Base-by-base conservation (phyloP, 306 rosid species). In the Lathyrus aphaca region DNA sequence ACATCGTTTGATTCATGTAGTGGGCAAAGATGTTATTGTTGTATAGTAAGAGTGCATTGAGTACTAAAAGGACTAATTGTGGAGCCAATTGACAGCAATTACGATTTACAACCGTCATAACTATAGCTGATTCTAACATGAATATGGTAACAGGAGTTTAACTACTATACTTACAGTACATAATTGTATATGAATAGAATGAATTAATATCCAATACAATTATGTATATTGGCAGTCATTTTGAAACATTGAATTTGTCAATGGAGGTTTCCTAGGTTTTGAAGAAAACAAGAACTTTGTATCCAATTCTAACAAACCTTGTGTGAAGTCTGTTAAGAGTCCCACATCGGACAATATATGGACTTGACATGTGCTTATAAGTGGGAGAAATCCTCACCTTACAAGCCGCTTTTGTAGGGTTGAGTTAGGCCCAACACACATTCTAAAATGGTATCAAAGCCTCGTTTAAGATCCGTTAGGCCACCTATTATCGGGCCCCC, bases 41-140 rank as follows among this genome's bases (percentile, higher is more conserved):
- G 57, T 50, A 50, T 50, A 19, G 13, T 18, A 35, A 32, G 70
- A 16, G 39, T 38, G n/a, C 9, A 38, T 65, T 27, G 6, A 25
- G 42, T 45, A 14, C 16, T 69, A 70, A 70, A 70, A 70, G 56
- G 46, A 43, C 66, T 27, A 11, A 40, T 56, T 56, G 18, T 8
- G 1, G 74, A 54, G 64, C 27, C 25, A 23, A 37, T 69, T 9
- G 25, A 16, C 43, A 42, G 32, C 40, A 27, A 40, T 46, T 46
- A 15, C 10, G 19, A 18, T 50, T 71, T 56, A 27, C 13, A 15
- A 11, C 53, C 0, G 19, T 57, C 19, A 8, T 14, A 43, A 17
- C 46, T 71, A 44, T 10, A 29, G 37, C 49, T 43, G 19, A n/a
- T 15, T 56, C 45, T 42, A 18, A 71, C 18, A 38, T 18, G 3